These are phyloP conservation scores for Eucalyptus brandiana DNA, from an alignment of 345 rosid genomes.

Conservation along the genomic window DNA sequence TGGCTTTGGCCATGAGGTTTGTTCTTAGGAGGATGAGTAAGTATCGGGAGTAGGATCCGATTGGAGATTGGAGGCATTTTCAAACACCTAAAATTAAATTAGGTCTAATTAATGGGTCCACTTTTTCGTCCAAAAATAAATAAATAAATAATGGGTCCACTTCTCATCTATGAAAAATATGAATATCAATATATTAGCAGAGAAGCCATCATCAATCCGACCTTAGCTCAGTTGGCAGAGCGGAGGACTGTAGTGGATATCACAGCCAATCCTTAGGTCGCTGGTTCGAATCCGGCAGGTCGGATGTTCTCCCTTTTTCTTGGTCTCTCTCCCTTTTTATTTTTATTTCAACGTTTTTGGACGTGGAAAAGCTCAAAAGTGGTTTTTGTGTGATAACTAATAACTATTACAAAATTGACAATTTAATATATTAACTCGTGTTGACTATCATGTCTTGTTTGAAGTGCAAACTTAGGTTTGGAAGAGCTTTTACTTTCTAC, in stretches of 20 bases:
- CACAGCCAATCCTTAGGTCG: conserved; percentile 19
- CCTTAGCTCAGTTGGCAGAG: conserved; percentile 99
- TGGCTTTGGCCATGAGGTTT: background rate
- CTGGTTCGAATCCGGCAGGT: conserved; percentile 55
- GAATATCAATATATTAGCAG: rapidly evolving
- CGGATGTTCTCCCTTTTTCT: background rate
- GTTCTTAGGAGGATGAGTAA: background rate
- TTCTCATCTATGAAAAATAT: background rate
- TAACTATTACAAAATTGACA: background rate
- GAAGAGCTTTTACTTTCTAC: background rate
- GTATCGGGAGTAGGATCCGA: background rate
- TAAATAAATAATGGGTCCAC: too few relatives aligned
- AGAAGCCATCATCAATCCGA: background rate
- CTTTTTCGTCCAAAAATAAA: too few relatives aligned
- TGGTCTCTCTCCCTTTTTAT: background rate
- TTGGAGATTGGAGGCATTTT: background rate
- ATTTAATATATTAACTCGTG: background rate
- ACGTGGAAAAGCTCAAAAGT: background rate
- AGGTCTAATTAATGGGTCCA: too few relatives aligned
- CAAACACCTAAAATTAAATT: background rate
- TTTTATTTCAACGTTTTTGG: background rate
- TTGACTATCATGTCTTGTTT: background rate
- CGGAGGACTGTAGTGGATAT: conserved; percentile 91
- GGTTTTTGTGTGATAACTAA: background rate
- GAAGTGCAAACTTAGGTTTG: background rate